Percentiles rank a stretch among this genome's conserved stretches.
phyloP scores from a whole-genome alignment of 129 eudicot species.

The Heracleum sosnowskyi region DNA sequence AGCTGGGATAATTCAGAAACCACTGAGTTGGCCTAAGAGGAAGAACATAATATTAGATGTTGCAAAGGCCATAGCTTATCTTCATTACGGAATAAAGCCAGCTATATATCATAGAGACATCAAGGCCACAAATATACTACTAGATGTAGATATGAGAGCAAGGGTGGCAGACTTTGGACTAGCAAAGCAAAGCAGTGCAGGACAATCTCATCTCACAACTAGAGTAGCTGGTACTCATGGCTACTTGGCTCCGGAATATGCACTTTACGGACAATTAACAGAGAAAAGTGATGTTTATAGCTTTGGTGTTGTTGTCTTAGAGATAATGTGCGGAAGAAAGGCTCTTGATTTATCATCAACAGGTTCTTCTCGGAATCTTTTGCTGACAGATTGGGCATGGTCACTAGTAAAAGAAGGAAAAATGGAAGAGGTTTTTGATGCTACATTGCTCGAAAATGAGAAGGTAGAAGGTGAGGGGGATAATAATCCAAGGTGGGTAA shows the following conservation, averaged over 20 bases:
- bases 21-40: constrained; percentile 70
- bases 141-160: constrained; percentile 70
- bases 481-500: constrained; percentile 52
- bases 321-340: constrained; percentile 79
- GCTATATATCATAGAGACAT: constrained; percentile 73
- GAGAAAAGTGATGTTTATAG: constrained; percentile 89
- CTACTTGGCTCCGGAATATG: constrained; percentile 87
- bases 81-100: constrained; percentile 74
- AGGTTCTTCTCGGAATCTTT: constrained; percentile 43
- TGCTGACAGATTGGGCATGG: constrained; percentile 87
- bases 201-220: constrained; percentile 80
- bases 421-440: constrained; percentile 39
- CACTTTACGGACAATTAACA: constrained; percentile 70
- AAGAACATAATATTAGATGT: constrained; percentile 65
- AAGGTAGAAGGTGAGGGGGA: constrained; percentile 12
- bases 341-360: constrained; percentile 65
- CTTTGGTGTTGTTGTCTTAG: constrained; percentile 70
- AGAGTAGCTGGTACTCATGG: constrained; percentile 87
- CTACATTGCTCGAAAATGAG: constrained; percentile 30
- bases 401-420: constrained; percentile 56
- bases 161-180: constrained; percentile 83
- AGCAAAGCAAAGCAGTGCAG: constrained; percentile 66
- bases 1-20: constrained; percentile 4
- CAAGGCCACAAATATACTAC: constrained; percentile 66
- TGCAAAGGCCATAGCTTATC: constrained; percentile 64